phyloP scores from a whole-genome alignment of 2,329 filamentous ascomycete genomes.

The Elsinoe fawcettii region DNA sequence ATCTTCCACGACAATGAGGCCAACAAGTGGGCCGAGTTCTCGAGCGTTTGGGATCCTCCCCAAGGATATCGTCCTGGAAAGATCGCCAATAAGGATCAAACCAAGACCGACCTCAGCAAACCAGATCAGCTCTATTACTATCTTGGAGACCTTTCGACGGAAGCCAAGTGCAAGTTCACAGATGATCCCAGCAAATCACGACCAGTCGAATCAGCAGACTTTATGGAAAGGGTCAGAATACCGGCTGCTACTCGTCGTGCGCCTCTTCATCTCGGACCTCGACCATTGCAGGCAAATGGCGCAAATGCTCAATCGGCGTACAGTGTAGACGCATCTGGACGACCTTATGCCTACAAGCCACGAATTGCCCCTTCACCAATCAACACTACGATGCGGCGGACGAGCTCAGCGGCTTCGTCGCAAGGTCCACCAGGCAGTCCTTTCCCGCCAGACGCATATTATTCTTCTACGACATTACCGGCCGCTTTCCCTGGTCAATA shows the following conservation, averaged over 20 bases:
- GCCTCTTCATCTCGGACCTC: constrained; percentile 2
- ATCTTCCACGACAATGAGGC: constrained; percentile 39
- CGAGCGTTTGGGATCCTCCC: constrained; percentile 41
- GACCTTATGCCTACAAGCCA: constrained; percentile 34
- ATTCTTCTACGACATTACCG: constrained; percentile 30
- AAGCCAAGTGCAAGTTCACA: constrained; percentile 84
- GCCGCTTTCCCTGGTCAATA: constrained; percentile 31
- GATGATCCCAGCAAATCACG: constrained; percentile 58
- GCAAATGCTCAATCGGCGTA: neutral
- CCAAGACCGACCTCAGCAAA: constrained; percentile 63
- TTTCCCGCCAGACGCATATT: constrained; percentile 32
- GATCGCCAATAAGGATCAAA: constrained; percentile 40
- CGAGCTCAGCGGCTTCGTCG: constrained; percentile 19
- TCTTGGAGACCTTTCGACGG: constrained; percentile 75
- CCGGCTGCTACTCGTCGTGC: constrained; percentile 25
- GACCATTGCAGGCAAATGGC: neutral
- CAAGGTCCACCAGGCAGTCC: constrained; percentile 24
- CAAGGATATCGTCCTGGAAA: constrained; percentile 34
- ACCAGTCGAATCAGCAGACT: constrained; percentile 63
- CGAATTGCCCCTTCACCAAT: constrained; percentile 22
- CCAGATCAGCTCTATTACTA: constrained; percentile 81
- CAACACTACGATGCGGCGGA: constrained; percentile 18
- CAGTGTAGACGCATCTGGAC: constrained; percentile 18
- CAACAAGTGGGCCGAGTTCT: constrained; percentile 60
- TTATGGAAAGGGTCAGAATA: constrained; percentile 57